These are phyloP conservation scores for Fusarium pseudograminearum DNA, from an alignment of 2,329 filamentous ascomycete genomes.

Conservation along the genomic window DNA sequence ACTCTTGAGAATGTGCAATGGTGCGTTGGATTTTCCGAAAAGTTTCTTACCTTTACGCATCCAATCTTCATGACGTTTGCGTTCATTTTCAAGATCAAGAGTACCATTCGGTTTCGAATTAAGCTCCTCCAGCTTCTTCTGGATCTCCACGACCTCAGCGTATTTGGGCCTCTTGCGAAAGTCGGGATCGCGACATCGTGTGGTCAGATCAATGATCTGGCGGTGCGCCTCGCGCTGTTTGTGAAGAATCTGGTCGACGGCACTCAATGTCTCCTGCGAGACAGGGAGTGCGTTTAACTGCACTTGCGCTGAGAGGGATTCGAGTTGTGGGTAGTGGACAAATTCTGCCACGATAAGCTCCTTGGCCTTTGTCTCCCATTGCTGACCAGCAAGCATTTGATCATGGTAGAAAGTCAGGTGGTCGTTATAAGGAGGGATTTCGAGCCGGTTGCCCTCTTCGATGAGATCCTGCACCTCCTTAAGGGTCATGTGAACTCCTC, in stretches of 20 bases:
- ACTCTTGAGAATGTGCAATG: constrained; percentile 91
- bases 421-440: constrained; percentile 83
- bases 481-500: constrained; percentile 75
- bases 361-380: constrained; percentile 93
- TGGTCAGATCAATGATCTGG: constrained; percentile 84
- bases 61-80: constrained; percentile 97
- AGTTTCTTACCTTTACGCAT: constrained; percentile 98
- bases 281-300: constrained; percentile 78
- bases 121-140: constrained; percentile 86
- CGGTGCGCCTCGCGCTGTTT: constrained; percentile 96
- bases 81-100: constrained; percentile 91
- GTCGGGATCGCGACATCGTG: constrained; percentile 80
- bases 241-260: constrained; percentile 91
- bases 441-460: constrained; percentile 79
- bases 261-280: constrained; percentile 79
- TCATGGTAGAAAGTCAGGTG: constrained; percentile 81
- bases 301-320: constrained; percentile 89
- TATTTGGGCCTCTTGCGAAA: constrained; percentile 87
- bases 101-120: constrained; percentile 94
- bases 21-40: constrained; percentile 97
- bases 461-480: constrained; percentile 85
- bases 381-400: constrained; percentile 79
- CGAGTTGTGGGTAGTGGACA: constrained; percentile 93
- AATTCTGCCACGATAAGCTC: constrained; percentile 93
- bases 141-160: constrained; percentile 87